These are phyloP conservation scores for Nakazawaea peltata DNA, from an alignment of 805 yeast species.

Conservation along the genomic window DNA sequence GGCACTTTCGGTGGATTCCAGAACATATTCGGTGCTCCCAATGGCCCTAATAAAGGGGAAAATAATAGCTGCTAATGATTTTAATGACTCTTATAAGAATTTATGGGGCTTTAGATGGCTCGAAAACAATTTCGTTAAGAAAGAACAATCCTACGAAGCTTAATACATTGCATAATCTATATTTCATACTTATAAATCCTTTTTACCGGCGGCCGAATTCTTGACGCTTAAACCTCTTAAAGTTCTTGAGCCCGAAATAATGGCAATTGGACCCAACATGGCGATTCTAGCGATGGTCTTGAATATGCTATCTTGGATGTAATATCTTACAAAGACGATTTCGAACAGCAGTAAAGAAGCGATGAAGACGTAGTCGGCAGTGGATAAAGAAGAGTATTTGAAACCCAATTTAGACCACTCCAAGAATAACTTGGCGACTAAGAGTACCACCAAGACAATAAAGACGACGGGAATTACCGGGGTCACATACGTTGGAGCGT, in stretches of 20 bases:
- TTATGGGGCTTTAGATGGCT: conserved; percentile 49
- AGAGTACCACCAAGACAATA: conserved; percentile 31
- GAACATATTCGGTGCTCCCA: conserved; percentile 87
- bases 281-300: conserved; percentile 40
- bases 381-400: conserved; percentile 23
- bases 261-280: conserved; percentile 42
- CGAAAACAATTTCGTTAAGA: conserved; percentile 22
- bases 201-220: conserved; percentile 28
- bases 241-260: conserved; percentile 60
- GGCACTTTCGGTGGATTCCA: conserved; percentile 78
- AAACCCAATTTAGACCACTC: conserved; percentile 32
- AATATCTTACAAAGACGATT: conserved; percentile 47
- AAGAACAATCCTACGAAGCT: not conserved
- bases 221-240: conserved; percentile 31
- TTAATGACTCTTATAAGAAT: conserved; percentile 33
- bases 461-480: conserved; percentile 45
- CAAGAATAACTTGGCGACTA: conserved; percentile 34
- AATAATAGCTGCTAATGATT: conserved; percentile 62
- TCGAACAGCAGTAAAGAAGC: conserved; percentile 43
- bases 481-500: conserved; percentile 44
- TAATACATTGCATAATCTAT: not conserved
- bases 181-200: conserved; percentile 26
- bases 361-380: conserved; percentile 36
- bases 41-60: conserved; percentile 85
- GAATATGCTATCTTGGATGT: conserved; percentile 52